Percentiles rank a stretch among this genome's conserved stretches.
Conservation (phyloP, 331 rosid genomes). For the Quercus tomentella region DNA sequence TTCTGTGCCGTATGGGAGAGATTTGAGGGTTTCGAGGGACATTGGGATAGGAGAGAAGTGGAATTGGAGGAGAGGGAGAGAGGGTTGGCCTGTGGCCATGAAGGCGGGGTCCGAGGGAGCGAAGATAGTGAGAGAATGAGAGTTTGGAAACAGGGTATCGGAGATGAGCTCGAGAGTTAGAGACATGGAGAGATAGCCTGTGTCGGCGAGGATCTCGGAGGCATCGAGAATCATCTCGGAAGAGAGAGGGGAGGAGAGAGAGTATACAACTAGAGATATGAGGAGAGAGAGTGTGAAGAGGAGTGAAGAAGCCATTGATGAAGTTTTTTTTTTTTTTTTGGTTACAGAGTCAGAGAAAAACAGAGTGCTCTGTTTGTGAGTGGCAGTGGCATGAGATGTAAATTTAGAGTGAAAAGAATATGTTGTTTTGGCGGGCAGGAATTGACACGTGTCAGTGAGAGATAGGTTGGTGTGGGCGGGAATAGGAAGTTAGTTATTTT, state of each 20-base stretch:
- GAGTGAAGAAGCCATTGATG: slow-evolving; percentile 54
- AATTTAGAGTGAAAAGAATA: background rate
- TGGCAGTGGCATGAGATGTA: background rate
- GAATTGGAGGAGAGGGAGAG: slow-evolving; percentile 63
- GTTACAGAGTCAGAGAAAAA: no score
- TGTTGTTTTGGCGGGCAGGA: slow-evolving; percentile 12
- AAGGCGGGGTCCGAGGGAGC: slow-evolving; percentile 73
- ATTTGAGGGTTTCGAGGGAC: slow-evolving; percentile 41
- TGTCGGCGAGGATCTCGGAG: slow-evolving; percentile 56
- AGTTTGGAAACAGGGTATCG: slow-evolving; percentile 29
- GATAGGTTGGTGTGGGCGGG: background rate
- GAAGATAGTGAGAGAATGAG: slow-evolving; percentile 74
- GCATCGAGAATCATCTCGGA: slow-evolving; percentile 50
- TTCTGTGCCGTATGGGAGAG: slow-evolving; percentile 55
- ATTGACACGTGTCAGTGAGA: slow-evolving; percentile 2
- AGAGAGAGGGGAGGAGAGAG: slow-evolving; percentile 42
- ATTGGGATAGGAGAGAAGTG: slow-evolving; percentile 57
- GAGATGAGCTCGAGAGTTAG: slow-evolving; percentile 66
- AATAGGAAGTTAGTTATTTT: background rate
- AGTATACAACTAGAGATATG: slow-evolving; percentile 17
- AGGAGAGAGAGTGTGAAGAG: slow-evolving; percentile 1
- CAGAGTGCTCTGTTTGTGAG: background rate
- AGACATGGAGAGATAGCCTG: slow-evolving; percentile 70
- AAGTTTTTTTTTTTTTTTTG: slow-evolving; percentile 1
- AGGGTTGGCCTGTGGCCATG: slow-evolving; percentile 57